These are phyloP conservation scores for Trametes coccinea DNA, from an alignment of 768 basidiomycete species.

Conservation along the genomic window DNA sequence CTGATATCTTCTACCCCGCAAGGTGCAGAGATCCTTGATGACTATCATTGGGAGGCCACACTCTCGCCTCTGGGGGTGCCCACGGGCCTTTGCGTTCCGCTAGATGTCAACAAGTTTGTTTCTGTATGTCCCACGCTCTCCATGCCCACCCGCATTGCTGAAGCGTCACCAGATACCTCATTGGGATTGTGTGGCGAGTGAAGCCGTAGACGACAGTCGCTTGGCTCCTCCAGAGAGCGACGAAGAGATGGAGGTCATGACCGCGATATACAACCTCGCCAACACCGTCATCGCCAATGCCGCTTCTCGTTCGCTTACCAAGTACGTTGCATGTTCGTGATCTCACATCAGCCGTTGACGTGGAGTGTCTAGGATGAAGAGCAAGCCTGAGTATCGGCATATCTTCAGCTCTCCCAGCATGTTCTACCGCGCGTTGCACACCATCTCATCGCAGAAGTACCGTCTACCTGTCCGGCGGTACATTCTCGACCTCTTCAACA, in stretches of 20 bases:
- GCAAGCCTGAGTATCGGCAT: slow-evolving; percentile 68
- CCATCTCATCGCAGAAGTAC: slow-evolving; percentile 87
- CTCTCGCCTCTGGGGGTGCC: slow-evolving; percentile 81
- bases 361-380: slow-evolving; percentile 62
- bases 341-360: slow-evolving; percentile 2
- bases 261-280: slow-evolving; percentile 88
- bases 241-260: slow-evolving; percentile 80
- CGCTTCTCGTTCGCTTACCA: slow-evolving; percentile 86
- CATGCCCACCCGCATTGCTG: not conserved
- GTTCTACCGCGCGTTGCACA: slow-evolving; percentile 83
- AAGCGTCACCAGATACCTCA: slow-evolving; percentile 58
- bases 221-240: slow-evolving; percentile 66
- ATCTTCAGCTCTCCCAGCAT: slow-evolving; percentile 79
- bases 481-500: slow-evolving; percentile 88
- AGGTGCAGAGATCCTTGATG: slow-evolving; percentile 91
- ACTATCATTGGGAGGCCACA: slow-evolving; percentile 92
- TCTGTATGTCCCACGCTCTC: slow-evolving; percentile 49
- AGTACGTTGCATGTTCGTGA: slow-evolving; percentile 45
- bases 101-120: slow-evolving; percentile 79
- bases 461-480: slow-evolving; percentile 91
- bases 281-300: slow-evolving; percentile 96
- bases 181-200: slow-evolving; percentile 49
- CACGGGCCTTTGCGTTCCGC: slow-evolving; percentile 89
- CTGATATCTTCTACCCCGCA: slow-evolving; percentile 88
- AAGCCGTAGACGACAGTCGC: slow-evolving; percentile 40